Percentiles rank a stretch among this genome's conserved stretches.
phyloP scores from a whole-genome alignment of 352 stramenopile genomes.

The Phytophthora citrophthora region DNA sequence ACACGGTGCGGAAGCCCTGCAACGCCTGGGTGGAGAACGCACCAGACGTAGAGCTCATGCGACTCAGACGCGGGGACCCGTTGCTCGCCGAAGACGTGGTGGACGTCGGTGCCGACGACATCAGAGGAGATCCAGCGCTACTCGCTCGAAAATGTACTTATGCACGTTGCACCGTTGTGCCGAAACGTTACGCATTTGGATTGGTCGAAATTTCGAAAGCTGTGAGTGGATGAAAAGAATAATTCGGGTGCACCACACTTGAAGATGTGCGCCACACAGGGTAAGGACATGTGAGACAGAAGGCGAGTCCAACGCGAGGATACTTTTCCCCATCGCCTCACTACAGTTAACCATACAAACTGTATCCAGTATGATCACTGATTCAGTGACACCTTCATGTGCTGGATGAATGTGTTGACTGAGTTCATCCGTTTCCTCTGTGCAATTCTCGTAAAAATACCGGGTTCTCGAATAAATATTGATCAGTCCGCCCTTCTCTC shows the following conservation, averaged over 20 bases:
- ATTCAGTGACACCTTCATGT: too few species aligned
- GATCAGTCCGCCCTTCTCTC: slow-evolving; percentile 33
- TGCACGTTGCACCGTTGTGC: slow-evolving; percentile 1
- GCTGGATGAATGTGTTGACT: too few species aligned
- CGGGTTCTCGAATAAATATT: slow-evolving; percentile 9
- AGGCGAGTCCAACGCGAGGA: slow-evolving; percentile 27
- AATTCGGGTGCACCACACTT: slow-evolving; percentile 6
- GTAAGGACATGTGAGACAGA: slow-evolving; percentile 12
- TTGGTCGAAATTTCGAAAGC: slow-evolving; percentile 12
- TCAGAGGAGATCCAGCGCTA: slow-evolving; percentile 16
- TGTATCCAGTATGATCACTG: not conserved
- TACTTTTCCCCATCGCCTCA: slow-evolving; percentile 2
- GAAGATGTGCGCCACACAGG: slow-evolving; percentile 11
- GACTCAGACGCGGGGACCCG: slow-evolving; percentile 53
- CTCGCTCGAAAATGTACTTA: not conserved
- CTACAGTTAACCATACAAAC: not conserved
- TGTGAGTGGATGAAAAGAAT: not conserved
- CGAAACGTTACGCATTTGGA: slow-evolving; percentile 19
- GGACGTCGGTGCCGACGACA: slow-evolving; percentile 45
- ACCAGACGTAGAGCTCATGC: slow-evolving; percentile 60
- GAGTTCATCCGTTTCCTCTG: too few species aligned
- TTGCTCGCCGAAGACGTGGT: slow-evolving; percentile 34
- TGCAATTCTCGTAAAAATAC: too few species aligned
- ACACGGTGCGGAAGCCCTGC: slow-evolving; percentile 75
- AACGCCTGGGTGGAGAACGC: slow-evolving; percentile 61